Percentiles rank a stretch among this genome's conserved stretches.
Evolutionary conservation across 1,139 yeast species (phyloP).

Genomic region (Kodamaea anthophila): DNA sequence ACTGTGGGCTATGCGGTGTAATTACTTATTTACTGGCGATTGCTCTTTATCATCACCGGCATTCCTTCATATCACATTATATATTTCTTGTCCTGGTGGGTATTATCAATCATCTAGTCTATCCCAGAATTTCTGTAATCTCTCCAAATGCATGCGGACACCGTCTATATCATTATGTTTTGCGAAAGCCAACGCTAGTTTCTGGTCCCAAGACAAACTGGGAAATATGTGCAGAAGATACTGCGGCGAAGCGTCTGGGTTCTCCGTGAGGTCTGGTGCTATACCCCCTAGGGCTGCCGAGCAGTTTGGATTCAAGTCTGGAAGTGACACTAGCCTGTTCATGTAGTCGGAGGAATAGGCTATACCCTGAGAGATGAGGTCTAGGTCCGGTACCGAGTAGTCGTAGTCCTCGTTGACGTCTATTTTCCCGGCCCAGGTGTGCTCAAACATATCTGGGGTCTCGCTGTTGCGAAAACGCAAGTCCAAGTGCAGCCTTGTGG

Average conservation of each 20-base stretch:
- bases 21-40: too few relatives aligned
- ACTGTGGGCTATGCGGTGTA: too few relatives aligned
- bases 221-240: slow-evolving; percentile 10
- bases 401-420: slow-evolving; percentile 48
- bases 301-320: slow-evolving; percentile 14
- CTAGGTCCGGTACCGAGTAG: slow-evolving; percentile 34
- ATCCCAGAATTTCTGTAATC: slow-evolving; percentile 8
- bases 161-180: slow-evolving; percentile 4
- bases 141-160: slow-evolving; percentile 9
- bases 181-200: slow-evolving; percentile 16
- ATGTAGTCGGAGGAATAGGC: slow-evolving; percentile 26
- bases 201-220: slow-evolving; percentile 18
- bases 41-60: too few relatives aligned
- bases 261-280: slow-evolving; percentile 10
- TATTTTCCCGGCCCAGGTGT: slow-evolving; percentile 43
- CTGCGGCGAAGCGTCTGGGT: slow-evolving; percentile 9
- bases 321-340: slow-evolving; percentile 23
- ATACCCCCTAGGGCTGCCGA: slow-evolving; percentile 1
- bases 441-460: slow-evolving; percentile 2
- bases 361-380: slow-evolving; percentile 25
- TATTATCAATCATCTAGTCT: background rate
- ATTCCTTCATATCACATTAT: too few relatives aligned
- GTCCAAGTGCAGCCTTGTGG: slow-evolving; percentile 43
- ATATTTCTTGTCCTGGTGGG: too few relatives aligned
- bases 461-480: slow-evolving; percentile 31